Evolutionary conservation across 345 rosid genomes (phyloP).

Genomic region (Eucalyptus guilfoylei): DNA sequence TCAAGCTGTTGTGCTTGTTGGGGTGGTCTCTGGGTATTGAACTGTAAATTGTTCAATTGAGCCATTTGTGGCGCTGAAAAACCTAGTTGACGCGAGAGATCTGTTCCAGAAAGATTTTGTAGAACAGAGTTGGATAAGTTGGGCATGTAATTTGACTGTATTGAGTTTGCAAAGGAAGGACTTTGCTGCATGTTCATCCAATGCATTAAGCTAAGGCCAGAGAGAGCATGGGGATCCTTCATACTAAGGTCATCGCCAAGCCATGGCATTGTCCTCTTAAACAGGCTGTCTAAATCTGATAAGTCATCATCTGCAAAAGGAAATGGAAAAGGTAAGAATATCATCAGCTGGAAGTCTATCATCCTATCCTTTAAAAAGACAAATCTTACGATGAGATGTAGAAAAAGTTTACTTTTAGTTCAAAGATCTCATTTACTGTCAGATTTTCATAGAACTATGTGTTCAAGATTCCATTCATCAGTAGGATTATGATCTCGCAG

Average conservation of each 20-base stretch:
- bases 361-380: not conserved
- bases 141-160: constrained; percentile 38
- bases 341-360: not conserved
- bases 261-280: constrained; percentile 92
- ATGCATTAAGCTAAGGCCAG: constrained; percentile 78
- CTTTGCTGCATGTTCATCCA: constrained; percentile 94
- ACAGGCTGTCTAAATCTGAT: constrained; percentile 52
- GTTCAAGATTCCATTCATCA: not conserved
- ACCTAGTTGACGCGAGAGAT: constrained; percentile 42
- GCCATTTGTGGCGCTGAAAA: constrained; percentile 24
- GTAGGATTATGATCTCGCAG: not conserved
- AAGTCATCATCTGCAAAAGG: constrained; percentile 56
- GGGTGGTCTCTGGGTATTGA: constrained; percentile 24
- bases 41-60: constrained; percentile 29
- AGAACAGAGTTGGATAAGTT: constrained; percentile 28
- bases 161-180: constrained; percentile 28
- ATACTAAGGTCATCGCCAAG: constrained; percentile 57
- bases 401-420: not conserved
- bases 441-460: not conserved
- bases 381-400: not conserved
- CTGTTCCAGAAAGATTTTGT: constrained; percentile 30
- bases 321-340: not conserved
- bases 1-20: constrained; percentile 40
- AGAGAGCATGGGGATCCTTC: constrained; percentile 57
- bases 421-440: not conserved